These are phyloP conservation scores for Tubosaeta brunneosetosa DNA, from an alignment of 768 basidiomycete genomes.

Conservation along the genomic window DNA sequence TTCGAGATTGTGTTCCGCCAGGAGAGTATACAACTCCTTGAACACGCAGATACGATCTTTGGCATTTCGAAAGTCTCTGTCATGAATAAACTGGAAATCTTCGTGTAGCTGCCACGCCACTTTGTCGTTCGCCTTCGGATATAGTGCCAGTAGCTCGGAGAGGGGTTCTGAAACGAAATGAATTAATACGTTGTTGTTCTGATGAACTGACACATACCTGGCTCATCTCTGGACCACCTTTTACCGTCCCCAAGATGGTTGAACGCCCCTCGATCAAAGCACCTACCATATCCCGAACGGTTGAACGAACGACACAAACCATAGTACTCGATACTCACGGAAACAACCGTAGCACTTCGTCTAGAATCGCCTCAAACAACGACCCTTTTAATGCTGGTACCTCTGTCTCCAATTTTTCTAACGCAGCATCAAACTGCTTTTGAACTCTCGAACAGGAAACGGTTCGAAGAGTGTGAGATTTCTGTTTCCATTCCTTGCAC, in stretches of 20 bases:
- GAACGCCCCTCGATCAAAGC: constrained; percentile 15
- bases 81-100: constrained; percentile 1
- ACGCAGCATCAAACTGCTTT: background rate
- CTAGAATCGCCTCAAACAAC: constrained; percentile 24
- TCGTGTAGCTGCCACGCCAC: background rate
- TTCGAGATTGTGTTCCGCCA: background rate
- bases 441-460: accelerated
- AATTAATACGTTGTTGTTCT: background rate
- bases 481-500: constrained; percentile 23
- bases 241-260: background rate
- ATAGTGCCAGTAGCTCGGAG: background rate
- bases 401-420: constrained; percentile 4
- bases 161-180: constrained; percentile 4
- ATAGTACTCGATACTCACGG: constrained; percentile 10
- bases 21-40: background rate
- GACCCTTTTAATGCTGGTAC: constrained; percentile 8
- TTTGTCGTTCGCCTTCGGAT: constrained; percentile 10
- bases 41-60: constrained; percentile 16
- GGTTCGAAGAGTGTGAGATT: background rate
- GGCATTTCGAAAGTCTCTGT: constrained; percentile 3
- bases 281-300: background rate
- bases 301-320: background rate
- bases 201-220: constrained; percentile 2
- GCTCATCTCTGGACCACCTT: background rate
- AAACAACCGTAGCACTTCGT: constrained; percentile 19